Evolutionary conservation across 345 rosid genomes (phyloP).

Genomic region (Moricandia arvensis): DNA sequence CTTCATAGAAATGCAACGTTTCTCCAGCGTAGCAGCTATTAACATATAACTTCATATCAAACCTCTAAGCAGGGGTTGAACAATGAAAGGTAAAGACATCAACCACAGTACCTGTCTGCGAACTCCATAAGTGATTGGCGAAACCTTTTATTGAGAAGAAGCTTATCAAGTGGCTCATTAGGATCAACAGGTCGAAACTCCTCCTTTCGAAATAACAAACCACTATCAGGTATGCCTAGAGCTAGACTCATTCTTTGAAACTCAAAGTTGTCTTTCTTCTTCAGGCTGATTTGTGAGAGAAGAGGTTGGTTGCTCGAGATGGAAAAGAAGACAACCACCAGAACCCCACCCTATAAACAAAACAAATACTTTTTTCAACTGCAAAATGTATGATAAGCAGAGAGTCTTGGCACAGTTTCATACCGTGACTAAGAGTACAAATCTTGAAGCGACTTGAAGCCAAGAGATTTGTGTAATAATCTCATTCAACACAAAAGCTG

Average conservation of each 20-base stretch:
- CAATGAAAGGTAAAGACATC: background rate
- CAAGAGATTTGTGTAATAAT: conserved; percentile 49
- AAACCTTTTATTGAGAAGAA: conserved; percentile 70
- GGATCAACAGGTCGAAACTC: conserved; percentile 49
- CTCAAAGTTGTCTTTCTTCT: conserved; percentile 56
- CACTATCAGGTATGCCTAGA: conserved; percentile 86
- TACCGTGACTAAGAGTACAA: conserved; percentile 73
- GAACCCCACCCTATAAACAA: conserved; percentile 60
- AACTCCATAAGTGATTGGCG: conserved; percentile 86
- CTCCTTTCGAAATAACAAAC: conserved; percentile 58
- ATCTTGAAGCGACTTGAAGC: conserved; percentile 87
- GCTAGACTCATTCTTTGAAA: conserved; percentile 83
- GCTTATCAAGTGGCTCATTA: conserved; percentile 77
- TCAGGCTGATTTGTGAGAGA: conserved; percentile 79
- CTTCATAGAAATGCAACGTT: conserved; percentile 83
- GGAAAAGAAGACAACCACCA: conserved; percentile 71
- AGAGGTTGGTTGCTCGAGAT: conserved; percentile 86
- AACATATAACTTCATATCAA: background rate
- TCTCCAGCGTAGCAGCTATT: conserved; percentile 87
- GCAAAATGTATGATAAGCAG: conserved; percentile 4
- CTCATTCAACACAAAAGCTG: conserved; percentile 71
- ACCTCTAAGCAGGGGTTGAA: background rate
- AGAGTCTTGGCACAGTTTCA: conserved; percentile 16
- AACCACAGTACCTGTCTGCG: conserved; percentile 66
- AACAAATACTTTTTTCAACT: background rate